Evolutionary conservation across 2,329 filamentous ascomycete species (phyloP).

Genomic region (Nemania serpens): DNA sequence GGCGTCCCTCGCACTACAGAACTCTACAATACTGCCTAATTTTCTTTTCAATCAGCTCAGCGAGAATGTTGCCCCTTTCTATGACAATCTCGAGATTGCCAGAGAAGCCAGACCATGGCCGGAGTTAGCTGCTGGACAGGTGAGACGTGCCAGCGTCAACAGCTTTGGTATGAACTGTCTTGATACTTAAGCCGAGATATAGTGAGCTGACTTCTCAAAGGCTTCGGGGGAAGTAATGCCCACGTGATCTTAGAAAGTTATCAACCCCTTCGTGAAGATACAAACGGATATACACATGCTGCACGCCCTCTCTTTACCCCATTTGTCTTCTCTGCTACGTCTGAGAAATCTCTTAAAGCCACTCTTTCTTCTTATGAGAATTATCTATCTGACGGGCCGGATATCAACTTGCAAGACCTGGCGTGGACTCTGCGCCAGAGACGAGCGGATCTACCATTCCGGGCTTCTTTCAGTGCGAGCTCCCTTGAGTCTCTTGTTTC

Average conservation of each 20-base stretch:
- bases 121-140: constrained; percentile 8
- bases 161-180: constrained; percentile 2
- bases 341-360: not conserved
- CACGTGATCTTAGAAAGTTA: constrained; percentile 16
- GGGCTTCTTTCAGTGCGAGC: not conserved
- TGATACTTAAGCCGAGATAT: too few relatives aligned
- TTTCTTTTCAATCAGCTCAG: constrained; percentile 26
- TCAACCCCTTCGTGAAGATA: not conserved
- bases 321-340: constrained; percentile 14
- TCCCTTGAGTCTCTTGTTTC: not conserved
- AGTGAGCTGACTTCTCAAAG: too few relatives aligned
- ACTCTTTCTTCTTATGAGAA: not conserved
- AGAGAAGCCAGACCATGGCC: not conserved
- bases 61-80: constrained; percentile 14
- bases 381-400: too few relatives aligned
- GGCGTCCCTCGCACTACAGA: constrained; percentile 32
- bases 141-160: constrained; percentile 35
- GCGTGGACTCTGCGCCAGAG: not conserved
- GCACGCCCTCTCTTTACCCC: not conserved
- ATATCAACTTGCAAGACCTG: not conserved
- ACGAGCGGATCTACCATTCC: not conserved
- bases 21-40: constrained; percentile 34
- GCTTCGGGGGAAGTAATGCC: constrained; percentile 38
- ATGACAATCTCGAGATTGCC: constrained; percentile 27
- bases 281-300: not conserved